phyloP scores from a whole-genome alignment of 164 flowering plant species.

The Nymphaea thermarum region DNA sequence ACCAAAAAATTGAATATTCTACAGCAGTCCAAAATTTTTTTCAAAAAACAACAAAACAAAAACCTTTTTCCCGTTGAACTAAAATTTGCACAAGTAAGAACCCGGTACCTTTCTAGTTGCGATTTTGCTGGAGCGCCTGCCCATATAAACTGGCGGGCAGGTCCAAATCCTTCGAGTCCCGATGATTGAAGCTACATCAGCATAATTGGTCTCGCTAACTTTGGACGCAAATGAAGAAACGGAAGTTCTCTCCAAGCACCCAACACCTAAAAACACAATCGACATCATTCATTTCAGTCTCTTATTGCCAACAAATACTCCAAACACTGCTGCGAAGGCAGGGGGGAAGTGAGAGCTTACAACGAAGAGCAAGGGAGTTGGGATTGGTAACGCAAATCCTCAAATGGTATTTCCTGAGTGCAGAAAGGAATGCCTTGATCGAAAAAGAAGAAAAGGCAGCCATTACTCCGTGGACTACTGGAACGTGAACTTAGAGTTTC shows the following conservation, averaged over 20 bases:
- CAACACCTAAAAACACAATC: constrained; percentile 17
- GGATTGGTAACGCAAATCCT: constrained; percentile 26
- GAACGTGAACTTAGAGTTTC: too few species aligned
- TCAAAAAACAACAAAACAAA: not conserved
- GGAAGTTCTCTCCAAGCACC: constrained; percentile 11
- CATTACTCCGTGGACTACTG: constrained; percentile 6
- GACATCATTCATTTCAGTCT: not conserved
- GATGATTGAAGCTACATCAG: not conserved
- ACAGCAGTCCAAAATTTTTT: not conserved
- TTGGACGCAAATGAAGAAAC: constrained; percentile 15
- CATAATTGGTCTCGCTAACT: constrained; percentile 1
- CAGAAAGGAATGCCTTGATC: constrained; percentile 31
- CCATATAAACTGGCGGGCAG: constrained; percentile 74
- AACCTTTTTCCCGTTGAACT: not conserved
- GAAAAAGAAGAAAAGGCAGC: constrained; percentile 13
- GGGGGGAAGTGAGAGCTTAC: constrained; percentile 12
- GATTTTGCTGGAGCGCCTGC: constrained; percentile 85
- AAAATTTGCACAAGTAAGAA: not conserved
- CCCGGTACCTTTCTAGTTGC: constrained; percentile 78
- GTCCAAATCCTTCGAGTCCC: constrained; percentile 52
- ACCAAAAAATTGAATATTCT: not conserved
- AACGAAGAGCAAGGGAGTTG: constrained; percentile 12
- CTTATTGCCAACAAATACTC: too few species aligned
- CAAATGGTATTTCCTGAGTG: constrained; percentile 35
- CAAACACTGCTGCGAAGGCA: not conserved